These are phyloP conservation scores for Coprinopsis marcescibilis DNA, from an alignment of 768 basidiomycete species.

Conservation along the genomic window DNA sequence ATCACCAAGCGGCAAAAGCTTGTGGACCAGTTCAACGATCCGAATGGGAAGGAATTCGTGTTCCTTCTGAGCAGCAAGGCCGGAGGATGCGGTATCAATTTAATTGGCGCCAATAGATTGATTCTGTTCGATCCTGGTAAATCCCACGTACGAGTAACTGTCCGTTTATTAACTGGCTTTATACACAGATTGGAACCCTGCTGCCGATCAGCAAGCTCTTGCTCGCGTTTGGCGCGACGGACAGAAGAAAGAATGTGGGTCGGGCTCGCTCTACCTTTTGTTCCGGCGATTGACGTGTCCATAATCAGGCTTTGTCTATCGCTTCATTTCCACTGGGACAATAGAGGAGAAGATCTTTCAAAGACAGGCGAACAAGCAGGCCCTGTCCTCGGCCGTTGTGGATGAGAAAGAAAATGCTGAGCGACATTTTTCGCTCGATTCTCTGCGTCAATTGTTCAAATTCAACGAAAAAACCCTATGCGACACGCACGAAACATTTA, in stretches of 20 bases:
- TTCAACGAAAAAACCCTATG: constrained; percentile 84
- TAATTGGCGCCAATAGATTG: constrained; percentile 93
- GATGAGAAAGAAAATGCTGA: constrained; percentile 96
- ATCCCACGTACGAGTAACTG: background rate
- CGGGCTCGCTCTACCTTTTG: background rate
- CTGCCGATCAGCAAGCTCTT: constrained; percentile 95
- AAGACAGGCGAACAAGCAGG: constrained; percentile 92
- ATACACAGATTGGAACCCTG: constrained; percentile 91
- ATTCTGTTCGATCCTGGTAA: constrained; percentile 91
- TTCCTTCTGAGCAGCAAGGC: constrained; percentile 95
- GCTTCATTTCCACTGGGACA: constrained; percentile 94
- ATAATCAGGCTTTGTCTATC: constrained; percentile 85
- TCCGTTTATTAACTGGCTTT: constrained; percentile 3
- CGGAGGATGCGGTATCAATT: constrained; percentile 94
- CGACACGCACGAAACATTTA: constrained; percentile 98
- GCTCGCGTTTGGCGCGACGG: constrained; percentile 99
- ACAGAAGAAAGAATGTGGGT: constrained; percentile 97
- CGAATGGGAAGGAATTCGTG: constrained; percentile 87
- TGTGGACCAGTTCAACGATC: constrained; percentile 94
- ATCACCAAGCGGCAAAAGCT: constrained; percentile 91
- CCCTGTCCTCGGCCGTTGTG: constrained; percentile 95
- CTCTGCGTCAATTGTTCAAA: constrained; percentile 83
- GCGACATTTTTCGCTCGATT: constrained; percentile 88
- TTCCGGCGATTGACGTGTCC: background rate
- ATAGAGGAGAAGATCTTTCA: constrained; percentile 99